These are phyloP conservation scores for Suhomyces pyralidae DNA, from an alignment of 805 yeast genomes.

Conservation along the genomic window DNA sequence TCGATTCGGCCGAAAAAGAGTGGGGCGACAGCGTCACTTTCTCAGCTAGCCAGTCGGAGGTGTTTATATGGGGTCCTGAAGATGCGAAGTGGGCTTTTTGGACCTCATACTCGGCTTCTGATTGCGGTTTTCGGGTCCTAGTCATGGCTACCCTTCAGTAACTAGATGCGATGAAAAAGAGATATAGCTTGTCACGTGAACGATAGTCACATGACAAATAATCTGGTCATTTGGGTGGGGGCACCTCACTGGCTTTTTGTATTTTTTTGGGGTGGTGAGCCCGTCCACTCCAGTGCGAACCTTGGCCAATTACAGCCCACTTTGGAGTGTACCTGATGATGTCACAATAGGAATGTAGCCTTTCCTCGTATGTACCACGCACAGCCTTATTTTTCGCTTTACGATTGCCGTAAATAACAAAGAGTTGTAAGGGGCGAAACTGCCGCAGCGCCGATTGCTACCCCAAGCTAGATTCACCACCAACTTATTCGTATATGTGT, in stretches of 20 bases:
- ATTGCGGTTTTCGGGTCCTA: conserved; percentile 60
- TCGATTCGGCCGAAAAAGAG: conserved; percentile 30
- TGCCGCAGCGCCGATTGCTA: neutral
- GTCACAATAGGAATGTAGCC: conserved; percentile 1
- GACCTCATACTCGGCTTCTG: conserved; percentile 55
- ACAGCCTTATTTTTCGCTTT: conserved; percentile 3
- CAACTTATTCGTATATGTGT: neutral
- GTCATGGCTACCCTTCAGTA: conserved; percentile 1
- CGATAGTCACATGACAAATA: too few relatives aligned
- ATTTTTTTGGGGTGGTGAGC: neutral
- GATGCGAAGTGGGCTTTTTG: conserved; percentile 51
- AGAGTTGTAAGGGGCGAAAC: neutral
- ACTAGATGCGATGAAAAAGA: too few relatives aligned
- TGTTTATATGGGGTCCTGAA: conserved; percentile 58
- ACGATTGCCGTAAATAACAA: conserved; percentile 3
- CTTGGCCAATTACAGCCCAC: neutral
- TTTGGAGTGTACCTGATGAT: conserved; percentile 2
- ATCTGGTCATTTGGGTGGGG: too few relatives aligned
- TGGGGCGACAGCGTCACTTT: conserved; percentile 16
- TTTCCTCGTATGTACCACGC: conserved; percentile 1
- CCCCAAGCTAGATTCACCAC: neutral
- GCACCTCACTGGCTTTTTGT: too few relatives aligned
- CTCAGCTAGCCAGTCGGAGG: conserved; percentile 41
- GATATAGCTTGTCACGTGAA: too few relatives aligned
- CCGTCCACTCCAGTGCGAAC: neutral